These are phyloP conservation scores for Aurantiochytrium sp. DNA, from an alignment of 108 stramenopile species.

Conservation along the genomic window DNA sequence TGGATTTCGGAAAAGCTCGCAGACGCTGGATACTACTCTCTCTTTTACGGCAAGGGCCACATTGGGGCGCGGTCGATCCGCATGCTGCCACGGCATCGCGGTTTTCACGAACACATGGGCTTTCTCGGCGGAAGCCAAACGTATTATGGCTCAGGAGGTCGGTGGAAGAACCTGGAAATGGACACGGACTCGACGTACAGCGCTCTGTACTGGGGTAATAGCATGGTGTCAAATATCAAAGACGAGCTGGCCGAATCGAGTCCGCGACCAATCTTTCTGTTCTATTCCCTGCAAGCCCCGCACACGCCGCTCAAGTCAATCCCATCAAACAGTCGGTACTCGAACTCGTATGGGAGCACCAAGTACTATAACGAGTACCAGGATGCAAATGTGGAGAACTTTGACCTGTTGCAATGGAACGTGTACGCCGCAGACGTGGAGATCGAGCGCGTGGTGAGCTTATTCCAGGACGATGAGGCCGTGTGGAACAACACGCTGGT, in stretches of 20 bases:
- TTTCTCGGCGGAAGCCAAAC: background rate
- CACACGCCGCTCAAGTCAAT: background rate
- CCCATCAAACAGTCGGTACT: background rate
- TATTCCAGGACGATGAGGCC: background rate
- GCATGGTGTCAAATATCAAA: background rate
- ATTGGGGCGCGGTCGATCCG: background rate
- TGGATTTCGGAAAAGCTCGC: background rate
- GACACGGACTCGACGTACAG: background rate
- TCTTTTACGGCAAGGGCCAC: slow-evolving; percentile 6
- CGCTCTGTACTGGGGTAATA: background rate
- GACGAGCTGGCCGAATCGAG: background rate
- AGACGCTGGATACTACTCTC: background rate
- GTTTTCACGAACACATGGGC: background rate
- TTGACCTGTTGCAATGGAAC: background rate
- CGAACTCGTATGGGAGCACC: background rate
- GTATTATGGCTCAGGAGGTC: background rate
- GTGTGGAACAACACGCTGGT: slow-evolving; percentile 11
- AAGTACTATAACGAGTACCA: background rate
- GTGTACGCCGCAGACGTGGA: slow-evolving; percentile 7
- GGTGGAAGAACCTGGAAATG: background rate
- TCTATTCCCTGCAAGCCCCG: background rate
- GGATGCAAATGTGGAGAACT: background rate
- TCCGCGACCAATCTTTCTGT: background rate
- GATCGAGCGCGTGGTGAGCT: background rate
- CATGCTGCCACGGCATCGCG: background rate